Evolutionary conservation across 805 yeast species (phyloP).

Genomic region (Pichia nakasei): DNA sequence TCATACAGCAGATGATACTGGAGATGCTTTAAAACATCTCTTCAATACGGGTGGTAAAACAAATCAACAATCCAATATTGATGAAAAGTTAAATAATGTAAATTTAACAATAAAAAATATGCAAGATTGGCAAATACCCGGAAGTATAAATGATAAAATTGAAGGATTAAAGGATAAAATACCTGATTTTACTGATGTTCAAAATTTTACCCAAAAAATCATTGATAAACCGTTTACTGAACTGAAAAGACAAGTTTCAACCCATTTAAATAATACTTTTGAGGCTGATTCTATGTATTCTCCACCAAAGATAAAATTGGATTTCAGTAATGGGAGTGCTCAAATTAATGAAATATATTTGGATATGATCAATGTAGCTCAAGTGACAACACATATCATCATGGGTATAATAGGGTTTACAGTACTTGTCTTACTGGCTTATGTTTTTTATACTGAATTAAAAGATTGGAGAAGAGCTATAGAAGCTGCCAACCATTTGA

Average conservation of each 20-base stretch:
- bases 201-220: constrained; percentile 45
- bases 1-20: constrained; percentile 32
- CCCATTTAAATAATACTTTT: constrained; percentile 14
- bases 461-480: constrained; percentile 39
- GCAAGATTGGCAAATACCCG: constrained; percentile 54
- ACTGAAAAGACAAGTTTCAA: constrained; percentile 32
- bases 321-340: constrained; percentile 34
- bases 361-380: constrained; percentile 25
- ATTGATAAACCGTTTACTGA: constrained; percentile 53
- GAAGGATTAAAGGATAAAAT: constrained; percentile 40
- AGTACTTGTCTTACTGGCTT: constrained; percentile 33
- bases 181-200: constrained; percentile 60
- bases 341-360: constrained; percentile 33
- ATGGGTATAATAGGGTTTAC: constrained; percentile 30
- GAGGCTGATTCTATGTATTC: constrained; percentile 27
- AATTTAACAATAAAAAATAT: constrained; percentile 50
- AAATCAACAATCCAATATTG: constrained; percentile 24
- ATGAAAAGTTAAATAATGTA: constrained; percentile 35
- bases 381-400: constrained; percentile 30
- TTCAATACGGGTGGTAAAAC: constrained; percentile 37
- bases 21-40: constrained; percentile 40
- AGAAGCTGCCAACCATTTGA: constrained; percentile 23
- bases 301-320: constrained; percentile 28
- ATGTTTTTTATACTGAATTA: constrained; percentile 37
- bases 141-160: constrained; percentile 50